phyloP scores from a whole-genome alignment of 208 protist species.

The Crithidia bombi region DNA sequence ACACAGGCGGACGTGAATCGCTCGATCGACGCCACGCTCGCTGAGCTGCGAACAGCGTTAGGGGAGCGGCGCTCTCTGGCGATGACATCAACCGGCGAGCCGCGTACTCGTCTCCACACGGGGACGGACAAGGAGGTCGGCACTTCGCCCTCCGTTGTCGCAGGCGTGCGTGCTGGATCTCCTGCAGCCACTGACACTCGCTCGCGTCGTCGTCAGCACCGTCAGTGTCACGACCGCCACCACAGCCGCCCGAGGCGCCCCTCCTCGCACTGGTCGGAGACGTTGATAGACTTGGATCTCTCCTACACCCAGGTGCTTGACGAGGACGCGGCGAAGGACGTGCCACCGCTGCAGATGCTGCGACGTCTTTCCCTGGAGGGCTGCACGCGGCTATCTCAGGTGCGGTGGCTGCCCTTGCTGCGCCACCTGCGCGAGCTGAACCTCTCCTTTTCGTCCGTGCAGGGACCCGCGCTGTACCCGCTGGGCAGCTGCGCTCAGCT shows the following conservation, averaged over 20 bases:
- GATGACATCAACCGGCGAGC: neutral
- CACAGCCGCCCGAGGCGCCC: neutral
- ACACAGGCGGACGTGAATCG: neutral
- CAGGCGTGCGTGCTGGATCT: no score
- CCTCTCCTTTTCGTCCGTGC: conserved; percentile 44
- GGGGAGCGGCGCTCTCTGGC: neutral
- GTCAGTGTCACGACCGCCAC: neutral
- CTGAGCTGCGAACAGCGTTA: conserved; percentile 1
- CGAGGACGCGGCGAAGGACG: conserved; percentile 38
- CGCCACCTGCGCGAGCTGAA: conserved; percentile 44
- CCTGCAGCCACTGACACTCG: no score
- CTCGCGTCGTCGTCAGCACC: neutral
- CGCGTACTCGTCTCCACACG: no score
- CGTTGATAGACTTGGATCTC: conserved; percentile 55
- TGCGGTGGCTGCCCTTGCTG: conserved; percentile 44
- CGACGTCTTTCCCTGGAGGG: conserved; percentile 57
- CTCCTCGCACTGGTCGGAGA: conserved; percentile 36
- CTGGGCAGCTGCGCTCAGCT: conserved; percentile 41
- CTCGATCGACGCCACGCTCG: neutral
- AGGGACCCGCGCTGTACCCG: conserved; percentile 32
- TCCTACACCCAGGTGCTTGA: conserved; percentile 59
- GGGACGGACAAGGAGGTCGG: neutral
- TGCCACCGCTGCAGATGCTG: conserved; percentile 44
- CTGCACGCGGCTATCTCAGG: conserved; percentile 40
- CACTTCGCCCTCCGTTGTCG: neutral